Conservation (phyloP, 371 early-diverging fungal genomes). For the Funneliformis caledonium region DNA sequence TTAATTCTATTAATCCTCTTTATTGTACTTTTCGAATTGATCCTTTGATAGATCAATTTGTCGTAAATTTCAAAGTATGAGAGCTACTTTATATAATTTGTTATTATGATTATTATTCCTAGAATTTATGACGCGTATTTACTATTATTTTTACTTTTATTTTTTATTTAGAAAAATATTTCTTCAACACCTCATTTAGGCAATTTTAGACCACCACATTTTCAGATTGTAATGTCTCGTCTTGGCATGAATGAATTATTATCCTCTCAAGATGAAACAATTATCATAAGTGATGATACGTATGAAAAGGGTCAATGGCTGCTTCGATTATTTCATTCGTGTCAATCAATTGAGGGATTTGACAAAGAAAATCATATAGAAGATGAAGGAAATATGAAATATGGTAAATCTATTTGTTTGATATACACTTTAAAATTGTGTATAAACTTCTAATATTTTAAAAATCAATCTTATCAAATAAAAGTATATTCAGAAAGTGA, state of each 20-base stretch:
- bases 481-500: conserved; percentile 7
- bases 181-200: conserved; percentile 23
- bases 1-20: conserved; percentile 31
- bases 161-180: conserved; percentile 17
- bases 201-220: conserved; percentile 39
- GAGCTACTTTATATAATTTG: neutral
- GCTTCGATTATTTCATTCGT: conserved; percentile 32
- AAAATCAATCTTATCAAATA: neutral
- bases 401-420: neutral
- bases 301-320: conserved; percentile 22
- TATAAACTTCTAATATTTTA: neutral
- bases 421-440: neutral
- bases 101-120: neutral
- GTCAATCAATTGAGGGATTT: conserved; percentile 28
- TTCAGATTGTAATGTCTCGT: conserved; percentile 39
- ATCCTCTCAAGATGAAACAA: conserved; percentile 12
- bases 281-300: neutral
- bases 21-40: neutral
- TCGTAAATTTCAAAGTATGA: conserved; percentile 1
- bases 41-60: neutral
- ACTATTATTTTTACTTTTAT: neutral
- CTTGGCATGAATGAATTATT: conserved; percentile 39
- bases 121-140: neutral
- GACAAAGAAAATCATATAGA: neutral
- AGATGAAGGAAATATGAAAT: neutral